phyloP scores from a whole-genome alignment of 176 grass and related monocot genomes.

The Zea luxurians region DNA sequence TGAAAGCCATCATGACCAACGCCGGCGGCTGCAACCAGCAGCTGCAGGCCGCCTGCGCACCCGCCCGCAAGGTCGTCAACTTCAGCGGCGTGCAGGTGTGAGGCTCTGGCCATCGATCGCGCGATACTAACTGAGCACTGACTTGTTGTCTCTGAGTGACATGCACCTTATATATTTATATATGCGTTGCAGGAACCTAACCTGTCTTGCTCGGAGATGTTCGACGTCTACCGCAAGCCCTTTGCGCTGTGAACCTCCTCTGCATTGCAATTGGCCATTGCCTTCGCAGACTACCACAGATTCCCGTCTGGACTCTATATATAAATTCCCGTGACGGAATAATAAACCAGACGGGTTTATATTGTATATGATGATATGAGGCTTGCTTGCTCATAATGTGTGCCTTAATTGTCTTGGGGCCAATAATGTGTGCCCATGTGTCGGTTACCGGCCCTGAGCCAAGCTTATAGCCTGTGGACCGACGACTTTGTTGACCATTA shows the following conservation, averaged over 20 bases:
- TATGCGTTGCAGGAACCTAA: slow-evolving; percentile 92
- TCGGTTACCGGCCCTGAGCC: slow-evolving; percentile 3
- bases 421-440: background rate
- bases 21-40: slow-evolving; percentile 35
- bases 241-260: slow-evolving; percentile 54
- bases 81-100: slow-evolving; percentile 73
- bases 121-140: background rate
- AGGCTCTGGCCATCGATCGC: background rate
- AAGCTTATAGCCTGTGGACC: slow-evolving; percentile 16
- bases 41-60: slow-evolving; percentile 22
- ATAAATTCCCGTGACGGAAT: background rate
- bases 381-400: background rate
- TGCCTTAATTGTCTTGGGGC: background rate
- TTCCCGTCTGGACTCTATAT: background rate
- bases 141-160: background rate
- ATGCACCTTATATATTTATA: background rate
- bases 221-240: slow-evolving; percentile 59
- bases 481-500: background rate
- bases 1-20: slow-evolving; percentile 56
- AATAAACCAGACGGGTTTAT: background rate
- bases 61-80: slow-evolving; percentile 49
- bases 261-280: background rate
- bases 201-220: slow-evolving; percentile 65
- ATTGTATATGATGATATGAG: background rate
- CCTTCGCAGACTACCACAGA: background rate